Evolutionary conservation across 2,329 filamentous ascomycete species (phyloP), one percentile per base, ranked within the genome.

Genomic region (Paecilomyces dactylethromorphus): DNA sequence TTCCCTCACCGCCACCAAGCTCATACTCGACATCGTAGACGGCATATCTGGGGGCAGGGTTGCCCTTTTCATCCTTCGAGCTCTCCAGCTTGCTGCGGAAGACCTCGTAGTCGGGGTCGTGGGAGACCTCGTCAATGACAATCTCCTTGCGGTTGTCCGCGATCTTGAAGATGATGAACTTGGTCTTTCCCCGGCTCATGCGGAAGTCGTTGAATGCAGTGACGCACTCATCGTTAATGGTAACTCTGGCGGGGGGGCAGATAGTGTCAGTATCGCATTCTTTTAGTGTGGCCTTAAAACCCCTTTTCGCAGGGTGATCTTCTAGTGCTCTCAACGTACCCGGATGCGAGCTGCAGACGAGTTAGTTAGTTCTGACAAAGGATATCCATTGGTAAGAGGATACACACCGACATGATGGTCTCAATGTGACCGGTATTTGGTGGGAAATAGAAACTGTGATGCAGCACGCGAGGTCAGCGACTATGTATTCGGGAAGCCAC

Each of bases 161-260:
- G 65, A 81, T 78, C 72, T 81, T 81, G 76, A 75, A 81, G 73
- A 81, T 81, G 65, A 81, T 78, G 66, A 72, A 81, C 71, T 81
- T 81, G 65, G 69, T 71, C 67, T 76, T 73, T 54, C 70, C 69
- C 58, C 71, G 71, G 67, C 74, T 74, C 68, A 78, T 73, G 65
- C 78, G 77, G 61, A 81, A 74, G 26, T 79, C 73, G 61, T 80
- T 79, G 76, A 77, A 80, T 59, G 68, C 66, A 53, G 65, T 71
- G 62, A 79, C 69, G 72, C 78, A 80, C 35, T 81, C 77, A 67
- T 78, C 76, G 57, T 74, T 66, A 61, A 81, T 73, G 53, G 73
- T 68, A 57, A 81, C 77, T 69, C 79, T 81, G 64, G 55, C 56
- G 52, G 11, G n/a, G 54, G 31, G n/a, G n/a, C n/a, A 12, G 11